Percentiles rank a stretch among this genome's conserved stretches.
These are phyloP conservation scores for Amborella trichopoda DNA, from an alignment of 164 flowering plant genomes.

Conservation along the genomic window DNA sequence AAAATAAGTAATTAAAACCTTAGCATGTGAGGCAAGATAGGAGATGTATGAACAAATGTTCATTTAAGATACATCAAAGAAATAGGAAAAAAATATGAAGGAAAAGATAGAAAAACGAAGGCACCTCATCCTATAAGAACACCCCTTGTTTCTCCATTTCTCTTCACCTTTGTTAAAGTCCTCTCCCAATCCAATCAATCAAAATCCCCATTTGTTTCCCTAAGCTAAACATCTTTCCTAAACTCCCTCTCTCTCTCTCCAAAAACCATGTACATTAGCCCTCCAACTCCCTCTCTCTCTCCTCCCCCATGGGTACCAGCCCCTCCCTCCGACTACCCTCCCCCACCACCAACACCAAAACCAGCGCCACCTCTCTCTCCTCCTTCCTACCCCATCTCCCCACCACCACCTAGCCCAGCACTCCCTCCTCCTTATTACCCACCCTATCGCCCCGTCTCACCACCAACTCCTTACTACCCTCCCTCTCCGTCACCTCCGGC, in stretches of 20 bases:
- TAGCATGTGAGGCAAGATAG: slow-evolving; percentile 16
- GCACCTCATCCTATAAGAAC: neutral
- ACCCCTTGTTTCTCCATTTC: neutral
- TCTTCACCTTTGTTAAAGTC: neutral
- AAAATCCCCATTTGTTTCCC: no score
- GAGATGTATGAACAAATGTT: neutral
- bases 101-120: no score
- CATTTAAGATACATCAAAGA: neutral
- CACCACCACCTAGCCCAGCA: slow-evolving; percentile 2
- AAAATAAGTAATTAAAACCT: slow-evolving; percentile 13
- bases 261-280: neutral
- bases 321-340: neutral
- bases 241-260: neutral
- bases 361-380: neutral
- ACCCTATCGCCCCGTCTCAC: neutral
- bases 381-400: neutral
- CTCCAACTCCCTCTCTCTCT: neutral
- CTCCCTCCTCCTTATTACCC: slow-evolving; percentile 1
- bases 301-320: neutral
- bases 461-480: slow-evolving; percentile 14
- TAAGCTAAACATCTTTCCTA: neutral
- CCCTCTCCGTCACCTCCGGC: slow-evolving; percentile 23
- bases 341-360: slow-evolving; percentile 6
- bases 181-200: slow-evolving; percentile 5
- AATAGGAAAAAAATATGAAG: no score